Evolutionary conservation across 1,284 basidiomycete species (phyloP).

Genomic region (Ustilago xerochloae): DNA sequence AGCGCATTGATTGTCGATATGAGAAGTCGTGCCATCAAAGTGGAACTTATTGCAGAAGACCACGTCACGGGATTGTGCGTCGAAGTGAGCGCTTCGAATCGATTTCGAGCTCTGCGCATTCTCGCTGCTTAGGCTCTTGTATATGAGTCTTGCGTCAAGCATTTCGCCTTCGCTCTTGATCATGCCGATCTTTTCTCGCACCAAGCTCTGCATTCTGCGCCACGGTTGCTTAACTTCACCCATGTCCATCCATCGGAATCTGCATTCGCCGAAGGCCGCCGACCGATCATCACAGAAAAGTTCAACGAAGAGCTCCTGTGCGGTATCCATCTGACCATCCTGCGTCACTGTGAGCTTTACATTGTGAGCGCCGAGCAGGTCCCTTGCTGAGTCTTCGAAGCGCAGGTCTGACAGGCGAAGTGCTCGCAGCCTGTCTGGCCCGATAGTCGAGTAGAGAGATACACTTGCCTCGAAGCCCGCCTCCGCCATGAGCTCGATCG

Average conservation of each 20-base stretch:
- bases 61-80: not conserved
- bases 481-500: conserved; percentile 22
- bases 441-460: not conserved
- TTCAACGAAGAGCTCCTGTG: not conserved
- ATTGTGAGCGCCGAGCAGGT: not conserved
- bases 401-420: not conserved
- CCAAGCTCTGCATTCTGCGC: conserved; percentile 9
- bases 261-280: not conserved
- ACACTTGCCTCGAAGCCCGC: conserved; percentile 3
- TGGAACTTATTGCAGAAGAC: conserved; percentile 1
- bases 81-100: conserved; percentile 7
- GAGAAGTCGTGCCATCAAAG: not conserved
- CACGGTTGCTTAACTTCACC: not conserved
- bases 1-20: not conserved
- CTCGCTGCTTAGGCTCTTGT: conserved; percentile 13
- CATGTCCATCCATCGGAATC: not conserved
- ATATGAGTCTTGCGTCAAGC: conserved; percentile 17
- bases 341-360: conserved; percentile 3
- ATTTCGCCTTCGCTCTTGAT: conserved; percentile 19
- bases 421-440: not conserved
- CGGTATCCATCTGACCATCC: not conserved
- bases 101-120: not conserved
- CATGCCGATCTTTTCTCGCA: conserved; percentile 3
- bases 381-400: not conserved
- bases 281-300: not conserved